A percentile compares a stretch with the other conserved stretches of the same genome.
Conservation (phyloP, 768 basidiomycete species). For the Gymnopilus dilepis region DNA sequence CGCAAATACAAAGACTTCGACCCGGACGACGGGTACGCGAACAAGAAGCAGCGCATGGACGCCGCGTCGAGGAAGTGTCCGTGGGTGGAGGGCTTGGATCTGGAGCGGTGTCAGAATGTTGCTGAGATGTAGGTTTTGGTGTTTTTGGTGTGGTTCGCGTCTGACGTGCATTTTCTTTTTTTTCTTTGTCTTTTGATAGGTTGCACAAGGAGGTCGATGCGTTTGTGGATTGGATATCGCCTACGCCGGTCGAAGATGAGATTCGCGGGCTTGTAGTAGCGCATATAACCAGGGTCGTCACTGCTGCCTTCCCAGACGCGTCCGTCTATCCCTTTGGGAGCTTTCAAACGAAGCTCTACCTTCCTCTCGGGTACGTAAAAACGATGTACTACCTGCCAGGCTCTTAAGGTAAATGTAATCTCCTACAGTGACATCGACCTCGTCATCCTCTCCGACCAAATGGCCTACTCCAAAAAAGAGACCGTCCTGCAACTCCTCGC, state of each 20-base stretch:
- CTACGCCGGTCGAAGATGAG: constrained; percentile 85
- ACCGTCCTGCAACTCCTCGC: constrained; percentile 80
- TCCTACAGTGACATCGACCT: constrained; percentile 90
- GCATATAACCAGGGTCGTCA: constrained; percentile 70
- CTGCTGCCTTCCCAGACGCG: constrained; percentile 76
- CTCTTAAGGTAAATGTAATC: constrained; percentile 24
- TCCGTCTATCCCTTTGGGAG: constrained; percentile 88
- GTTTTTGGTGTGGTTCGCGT: too few species aligned
- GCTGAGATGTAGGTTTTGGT: constrained; percentile 76
- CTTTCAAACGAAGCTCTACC: constrained; percentile 91
- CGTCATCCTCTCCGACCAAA: constrained; percentile 79
- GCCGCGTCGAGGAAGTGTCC: constrained; percentile 63
- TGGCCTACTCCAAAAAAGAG: constrained; percentile 73
- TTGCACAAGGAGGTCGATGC: constrained; percentile 86
- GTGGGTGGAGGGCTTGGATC: constrained; percentile 75
- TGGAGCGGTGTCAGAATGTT: constrained; percentile 76
- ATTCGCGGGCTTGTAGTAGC: constrained; percentile 75
- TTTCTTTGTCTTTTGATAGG: constrained; percentile 47
- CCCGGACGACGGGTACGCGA: constrained; percentile 43
- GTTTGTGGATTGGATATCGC: constrained; percentile 87
- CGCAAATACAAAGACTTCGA: constrained; percentile 52
- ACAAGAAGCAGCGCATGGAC: constrained; percentile 56
- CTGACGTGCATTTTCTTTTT: neutral
- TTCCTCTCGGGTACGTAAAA: constrained; percentile 83
- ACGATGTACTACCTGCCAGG: too few species aligned